These are phyloP conservation scores for Rubia occidens DNA, from an alignment of 305 asterid genomes.

Conservation along the genomic window DNA sequence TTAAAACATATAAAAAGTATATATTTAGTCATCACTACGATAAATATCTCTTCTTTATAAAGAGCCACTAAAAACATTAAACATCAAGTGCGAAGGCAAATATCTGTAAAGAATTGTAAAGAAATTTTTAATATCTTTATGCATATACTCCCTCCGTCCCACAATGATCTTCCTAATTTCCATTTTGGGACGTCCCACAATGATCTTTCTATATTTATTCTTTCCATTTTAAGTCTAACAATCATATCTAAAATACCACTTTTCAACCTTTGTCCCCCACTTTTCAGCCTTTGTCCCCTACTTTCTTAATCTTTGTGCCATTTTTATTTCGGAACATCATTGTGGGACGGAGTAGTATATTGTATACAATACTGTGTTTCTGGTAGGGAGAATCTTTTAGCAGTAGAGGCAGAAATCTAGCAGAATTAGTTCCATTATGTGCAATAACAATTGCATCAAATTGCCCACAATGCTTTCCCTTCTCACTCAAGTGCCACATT, in stretches of 20 bases:
- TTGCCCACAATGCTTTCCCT: slow-evolving; percentile 70
- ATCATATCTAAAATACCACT: too few relatives aligned
- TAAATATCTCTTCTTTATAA: neutral
- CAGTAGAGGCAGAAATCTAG: neutral
- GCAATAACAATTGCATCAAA: slow-evolving; percentile 90
- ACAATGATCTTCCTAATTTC: too few relatives aligned
- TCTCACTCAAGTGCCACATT: slow-evolving; percentile 85
- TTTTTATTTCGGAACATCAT: too few relatives aligned
- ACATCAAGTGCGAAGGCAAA: neutral
- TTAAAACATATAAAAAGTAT: neutral
- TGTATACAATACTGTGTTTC: neutral
- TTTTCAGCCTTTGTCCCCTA: too few relatives aligned
- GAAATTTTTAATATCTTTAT: neutral
- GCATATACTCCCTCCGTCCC: too few relatives aligned
- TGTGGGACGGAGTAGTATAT: too few relatives aligned
- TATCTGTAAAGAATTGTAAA: neutral
- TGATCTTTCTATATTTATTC: too few relatives aligned
- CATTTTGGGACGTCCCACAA: too few relatives aligned
- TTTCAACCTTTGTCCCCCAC: too few relatives aligned
- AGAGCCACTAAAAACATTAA: neutral
- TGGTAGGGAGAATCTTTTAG: neutral
- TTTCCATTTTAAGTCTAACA: too few relatives aligned
- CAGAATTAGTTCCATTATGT: slow-evolving; percentile 64
- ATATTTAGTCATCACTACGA: neutral
- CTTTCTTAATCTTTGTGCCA: too few relatives aligned